phyloP scores from a whole-genome alignment of 2,329 filamentous ascomycete species.

The Ceratocystis lukuohia region DNA sequence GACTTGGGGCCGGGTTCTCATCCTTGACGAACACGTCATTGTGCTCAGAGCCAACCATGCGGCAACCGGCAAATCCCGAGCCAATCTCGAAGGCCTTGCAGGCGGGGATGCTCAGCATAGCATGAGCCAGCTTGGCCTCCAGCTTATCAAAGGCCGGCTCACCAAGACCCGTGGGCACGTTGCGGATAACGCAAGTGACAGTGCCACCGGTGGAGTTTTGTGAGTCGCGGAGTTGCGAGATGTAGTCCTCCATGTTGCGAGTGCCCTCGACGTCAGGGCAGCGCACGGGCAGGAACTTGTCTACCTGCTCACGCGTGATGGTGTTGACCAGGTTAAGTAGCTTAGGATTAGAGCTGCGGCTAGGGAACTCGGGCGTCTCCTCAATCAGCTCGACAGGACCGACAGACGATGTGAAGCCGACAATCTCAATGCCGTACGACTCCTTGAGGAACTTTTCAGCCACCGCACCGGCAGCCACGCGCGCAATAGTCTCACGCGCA shows the following conservation, averaged over 20 bases:
- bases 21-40: conserved; percentile 67
- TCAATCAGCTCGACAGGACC: conserved; percentile 66
- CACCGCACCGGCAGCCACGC: conserved; percentile 82
- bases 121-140: conserved; percentile 80
- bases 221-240: conserved; percentile 63
- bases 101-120: conserved; percentile 88
- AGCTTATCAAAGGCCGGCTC: conserved; percentile 95
- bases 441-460: conserved; percentile 82
- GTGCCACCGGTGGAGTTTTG: conserved; percentile 88
- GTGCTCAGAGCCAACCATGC: conserved; percentile 76
- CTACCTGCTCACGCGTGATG: conserved; percentile 63
- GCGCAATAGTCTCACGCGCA: conserved; percentile 87
- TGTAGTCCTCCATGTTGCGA: conserved; percentile 61
- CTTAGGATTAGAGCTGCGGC: conserved; percentile 58
- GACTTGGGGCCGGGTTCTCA: conserved; percentile 28
- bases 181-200: conserved; percentile 84
- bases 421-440: conserved; percentile 76
- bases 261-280: conserved; percentile 59
- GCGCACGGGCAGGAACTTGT: conserved; percentile 71
- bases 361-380: conserved; percentile 53
- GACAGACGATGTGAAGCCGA: conserved; percentile 78
- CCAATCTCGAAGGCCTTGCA: conserved; percentile 95
- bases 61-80: conserved; percentile 77
- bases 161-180: conserved; percentile 71
- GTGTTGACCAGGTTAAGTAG: conserved; percentile 62